These are phyloP conservation scores for Leucocoprinus leucothites DNA, from an alignment of 768 basidiomycete genomes.

Conservation along the genomic window DNA sequence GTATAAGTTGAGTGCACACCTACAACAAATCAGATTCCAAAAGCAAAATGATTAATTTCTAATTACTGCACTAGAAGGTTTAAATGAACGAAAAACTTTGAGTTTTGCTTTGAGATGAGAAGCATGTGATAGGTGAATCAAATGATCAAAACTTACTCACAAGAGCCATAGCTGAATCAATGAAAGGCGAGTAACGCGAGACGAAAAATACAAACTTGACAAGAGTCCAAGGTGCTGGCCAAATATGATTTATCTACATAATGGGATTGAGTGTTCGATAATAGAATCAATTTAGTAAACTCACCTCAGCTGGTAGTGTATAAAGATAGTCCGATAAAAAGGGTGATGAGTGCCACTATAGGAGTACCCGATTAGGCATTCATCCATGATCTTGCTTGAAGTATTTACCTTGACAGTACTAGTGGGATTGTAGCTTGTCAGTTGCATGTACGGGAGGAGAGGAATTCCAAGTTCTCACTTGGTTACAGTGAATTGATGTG, in stretches of 20 bases:
- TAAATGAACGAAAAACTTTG: neutral
- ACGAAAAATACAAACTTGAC: neutral
- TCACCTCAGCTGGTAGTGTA: neutral
- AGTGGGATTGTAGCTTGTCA: no score
- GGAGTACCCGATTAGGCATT: no score
- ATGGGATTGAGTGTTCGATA: neutral
- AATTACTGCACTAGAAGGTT: neutral
- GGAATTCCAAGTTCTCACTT: no score
- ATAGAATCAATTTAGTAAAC: neutral
- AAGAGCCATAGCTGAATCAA: neutral
- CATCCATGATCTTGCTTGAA: no score
- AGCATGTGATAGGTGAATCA: neutral
- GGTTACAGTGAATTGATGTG: no score
- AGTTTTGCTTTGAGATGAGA: neutral
- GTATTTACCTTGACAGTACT: no score
- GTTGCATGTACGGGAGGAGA: no score
- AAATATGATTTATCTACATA: neutral
- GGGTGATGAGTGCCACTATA: neutral
- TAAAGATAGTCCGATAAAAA: neutral
- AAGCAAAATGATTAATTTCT: neutral
- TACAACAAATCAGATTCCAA: neutral
- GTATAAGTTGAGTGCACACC: neutral
- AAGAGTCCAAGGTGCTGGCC: neutral
- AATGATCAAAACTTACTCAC: neutral
- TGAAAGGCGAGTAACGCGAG: conserved; percentile 4